phyloP scores from a whole-genome alignment of 2,329 filamentous ascomycete species.

The Endothia cerciana region DNA sequence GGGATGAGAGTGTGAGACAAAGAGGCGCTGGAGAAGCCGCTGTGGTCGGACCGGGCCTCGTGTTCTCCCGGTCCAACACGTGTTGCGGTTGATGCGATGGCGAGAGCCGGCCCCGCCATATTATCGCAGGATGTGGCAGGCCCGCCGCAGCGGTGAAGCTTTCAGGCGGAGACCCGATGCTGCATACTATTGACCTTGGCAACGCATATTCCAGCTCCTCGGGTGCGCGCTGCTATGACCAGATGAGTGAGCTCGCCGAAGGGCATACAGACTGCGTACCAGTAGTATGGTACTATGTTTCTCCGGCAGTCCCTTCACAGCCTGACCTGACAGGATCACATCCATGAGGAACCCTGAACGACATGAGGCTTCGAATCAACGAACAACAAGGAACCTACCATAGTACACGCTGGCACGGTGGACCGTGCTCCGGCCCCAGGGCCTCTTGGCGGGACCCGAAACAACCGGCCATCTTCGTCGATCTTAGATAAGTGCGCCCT shows the following conservation, averaged over 20 bases:
- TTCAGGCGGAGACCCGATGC: background rate
- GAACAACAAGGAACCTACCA: background rate
- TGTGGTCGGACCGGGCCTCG: constrained; percentile 2
- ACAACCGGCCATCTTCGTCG: background rate
- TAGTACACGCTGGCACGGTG: constrained; percentile 11
- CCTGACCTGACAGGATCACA: background rate
- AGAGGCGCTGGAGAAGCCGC: constrained; percentile 8
- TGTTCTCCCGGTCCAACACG: background rate
- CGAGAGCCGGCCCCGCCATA: background rate
- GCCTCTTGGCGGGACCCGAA: constrained; percentile 15
- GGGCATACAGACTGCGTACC: too few relatives aligned
- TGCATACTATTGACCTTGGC: constrained; percentile 12
- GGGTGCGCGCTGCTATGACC: background rate
- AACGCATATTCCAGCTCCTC: background rate
- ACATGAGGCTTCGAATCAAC: background rate
- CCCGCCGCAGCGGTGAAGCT: constrained; percentile 3
- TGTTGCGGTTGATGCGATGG: background rate
- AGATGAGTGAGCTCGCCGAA: background rate
- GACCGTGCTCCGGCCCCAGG: constrained; percentile 16
- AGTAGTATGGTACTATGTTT: too few relatives aligned
- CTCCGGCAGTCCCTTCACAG: background rate
- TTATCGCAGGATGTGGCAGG: background rate
- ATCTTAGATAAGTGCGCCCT: constrained; percentile 1
- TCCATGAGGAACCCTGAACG: background rate
- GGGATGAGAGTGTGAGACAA: constrained; percentile 3